Evolutionary conservation across 1,139 yeast genomes (phyloP).

Genomic region (Hansenula sp.): DNA sequence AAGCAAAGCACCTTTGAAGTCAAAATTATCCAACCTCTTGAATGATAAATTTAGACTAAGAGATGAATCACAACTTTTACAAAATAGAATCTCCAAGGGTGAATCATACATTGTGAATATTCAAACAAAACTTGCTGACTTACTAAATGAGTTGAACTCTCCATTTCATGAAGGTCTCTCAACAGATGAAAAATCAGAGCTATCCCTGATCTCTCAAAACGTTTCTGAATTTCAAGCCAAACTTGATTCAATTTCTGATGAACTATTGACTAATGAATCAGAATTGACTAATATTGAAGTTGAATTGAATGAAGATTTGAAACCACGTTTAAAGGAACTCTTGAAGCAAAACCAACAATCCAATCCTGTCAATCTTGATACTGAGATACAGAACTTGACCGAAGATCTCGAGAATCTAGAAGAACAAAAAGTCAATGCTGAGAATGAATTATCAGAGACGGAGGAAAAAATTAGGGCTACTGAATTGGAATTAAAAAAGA

Average conservation of each 20-base stretch:
- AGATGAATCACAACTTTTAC: slow-evolving; percentile 35
- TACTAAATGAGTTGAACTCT: slow-evolving; percentile 46
- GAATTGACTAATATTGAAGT: slow-evolving; percentile 47
- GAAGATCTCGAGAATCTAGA: slow-evolving; percentile 30
- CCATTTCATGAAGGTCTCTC: slow-evolving; percentile 53
- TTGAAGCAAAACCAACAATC: slow-evolving; percentile 17
- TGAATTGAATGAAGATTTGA: slow-evolving; percentile 53
- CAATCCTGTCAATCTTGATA: slow-evolving; percentile 13
- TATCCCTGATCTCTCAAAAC: slow-evolving; percentile 35
- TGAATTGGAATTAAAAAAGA: slow-evolving; percentile 24
- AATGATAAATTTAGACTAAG: slow-evolving; percentile 37
- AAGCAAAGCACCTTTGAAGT: slow-evolving; percentile 40
- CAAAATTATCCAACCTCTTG: slow-evolving; percentile 37
- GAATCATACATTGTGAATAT: slow-evolving; percentile 21
- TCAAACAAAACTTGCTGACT: slow-evolving; percentile 33
- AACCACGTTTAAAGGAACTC: slow-evolving; percentile 37
- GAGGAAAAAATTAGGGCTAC: slow-evolving; percentile 25
- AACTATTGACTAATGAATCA: slow-evolving; percentile 46
- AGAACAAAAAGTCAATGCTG: slow-evolving; percentile 26
- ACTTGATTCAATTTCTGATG: slow-evolving; percentile 38
- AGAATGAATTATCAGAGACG: slow-evolving; percentile 28
- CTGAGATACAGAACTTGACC: slow-evolving; percentile 19
- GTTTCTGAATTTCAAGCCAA: slow-evolving; percentile 39
- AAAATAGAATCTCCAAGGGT: slow-evolving; percentile 25
- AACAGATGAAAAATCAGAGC: slow-evolving; percentile 36